phyloP scores from a whole-genome alignment of 108 stramenopile species.

The Asterionellopsis glacialis region DNA sequence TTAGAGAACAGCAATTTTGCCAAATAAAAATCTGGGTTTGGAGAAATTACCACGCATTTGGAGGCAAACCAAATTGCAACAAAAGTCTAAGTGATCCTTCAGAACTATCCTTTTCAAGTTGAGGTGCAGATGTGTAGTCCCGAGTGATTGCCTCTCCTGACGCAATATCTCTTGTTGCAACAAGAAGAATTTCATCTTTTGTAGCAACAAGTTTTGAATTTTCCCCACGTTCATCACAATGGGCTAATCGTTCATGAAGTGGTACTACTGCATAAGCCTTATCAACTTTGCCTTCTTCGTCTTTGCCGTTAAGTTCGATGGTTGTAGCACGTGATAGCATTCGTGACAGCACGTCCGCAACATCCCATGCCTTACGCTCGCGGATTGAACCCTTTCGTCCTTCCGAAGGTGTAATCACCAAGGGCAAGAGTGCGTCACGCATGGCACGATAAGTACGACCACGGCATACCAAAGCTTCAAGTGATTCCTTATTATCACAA shows the following conservation, averaged over 20 bases:
- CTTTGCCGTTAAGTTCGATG: conserved; percentile 7
- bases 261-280: conserved; percentile 17
- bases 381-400: conserved; percentile 15
- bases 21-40: no score
- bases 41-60: conserved; percentile 16
- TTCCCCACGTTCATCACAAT: conserved; percentile 11
- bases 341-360: conserved; percentile 13
- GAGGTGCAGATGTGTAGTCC: conserved; percentile 17
- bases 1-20: no score
- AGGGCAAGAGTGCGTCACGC: conserved; percentile 18
- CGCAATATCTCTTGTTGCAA: conserved; percentile 22
- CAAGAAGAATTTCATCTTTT: conserved; percentile 14
- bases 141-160: conserved; percentile 24
- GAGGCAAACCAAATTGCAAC: conserved; percentile 22
- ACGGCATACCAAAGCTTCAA: conserved; percentile 9
- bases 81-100: conserved; percentile 18
- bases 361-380: conserved; percentile 24
- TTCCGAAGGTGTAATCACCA: conserved; percentile 19
- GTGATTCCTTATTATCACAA: conserved; percentile 12
- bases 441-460: conserved; percentile 22
- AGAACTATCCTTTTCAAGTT: conserved; percentile 2
- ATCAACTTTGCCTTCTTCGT: conserved; percentile 2
- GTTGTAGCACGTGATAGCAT: conserved; percentile 17
- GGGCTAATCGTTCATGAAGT: conserved; percentile 20
- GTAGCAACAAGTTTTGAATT: conserved; percentile 16